Conservation (phyloP, 2,329 filamentous ascomycete species). For the Stagonosporopsis tanaceti region DNA sequence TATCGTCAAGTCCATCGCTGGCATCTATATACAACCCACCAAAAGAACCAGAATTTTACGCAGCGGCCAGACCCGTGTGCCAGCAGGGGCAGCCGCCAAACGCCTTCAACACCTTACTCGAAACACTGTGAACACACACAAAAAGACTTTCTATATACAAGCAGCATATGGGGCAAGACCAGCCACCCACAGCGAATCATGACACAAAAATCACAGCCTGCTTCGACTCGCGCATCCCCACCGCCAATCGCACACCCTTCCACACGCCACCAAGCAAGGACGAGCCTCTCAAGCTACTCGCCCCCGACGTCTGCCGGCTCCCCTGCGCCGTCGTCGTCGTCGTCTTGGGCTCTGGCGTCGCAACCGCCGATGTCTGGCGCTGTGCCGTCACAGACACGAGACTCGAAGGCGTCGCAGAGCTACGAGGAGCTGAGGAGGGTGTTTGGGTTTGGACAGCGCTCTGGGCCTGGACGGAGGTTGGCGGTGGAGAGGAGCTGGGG, state of each 20-base stretch:
- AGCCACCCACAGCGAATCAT: no score
- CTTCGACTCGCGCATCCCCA: not conserved
- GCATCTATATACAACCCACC: not conserved
- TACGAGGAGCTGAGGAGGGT: not conserved
- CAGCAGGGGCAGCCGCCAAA: not conserved
- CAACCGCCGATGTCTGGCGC: constrained; percentile 1
- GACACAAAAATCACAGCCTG: not conserved
- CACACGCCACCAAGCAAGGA: not conserved
- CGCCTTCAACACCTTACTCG: not conserved
- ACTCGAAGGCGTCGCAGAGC: not conserved
- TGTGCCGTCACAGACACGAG: not conserved
- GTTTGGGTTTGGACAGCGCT: not conserved
- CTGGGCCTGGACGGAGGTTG: not conserved
- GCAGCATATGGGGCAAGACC: not conserved
- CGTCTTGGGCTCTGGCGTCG: not conserved
- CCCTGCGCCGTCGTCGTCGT: constrained; percentile 3
- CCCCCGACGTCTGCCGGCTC: constrained; percentile 4
- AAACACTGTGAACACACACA: not conserved
- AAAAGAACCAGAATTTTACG: not conserved
- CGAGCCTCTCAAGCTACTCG: constrained; percentile 1
- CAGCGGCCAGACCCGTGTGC: not conserved
- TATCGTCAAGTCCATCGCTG: not conserved
- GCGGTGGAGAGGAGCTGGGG: not conserved
- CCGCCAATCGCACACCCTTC: not conserved
- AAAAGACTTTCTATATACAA: not conserved